Percentiles rank a stretch among this genome's conserved stretches.
phyloP scores from a whole-genome alignment of 495 filamentous ascomycete species.

The Aspergillus diversus region DNA sequence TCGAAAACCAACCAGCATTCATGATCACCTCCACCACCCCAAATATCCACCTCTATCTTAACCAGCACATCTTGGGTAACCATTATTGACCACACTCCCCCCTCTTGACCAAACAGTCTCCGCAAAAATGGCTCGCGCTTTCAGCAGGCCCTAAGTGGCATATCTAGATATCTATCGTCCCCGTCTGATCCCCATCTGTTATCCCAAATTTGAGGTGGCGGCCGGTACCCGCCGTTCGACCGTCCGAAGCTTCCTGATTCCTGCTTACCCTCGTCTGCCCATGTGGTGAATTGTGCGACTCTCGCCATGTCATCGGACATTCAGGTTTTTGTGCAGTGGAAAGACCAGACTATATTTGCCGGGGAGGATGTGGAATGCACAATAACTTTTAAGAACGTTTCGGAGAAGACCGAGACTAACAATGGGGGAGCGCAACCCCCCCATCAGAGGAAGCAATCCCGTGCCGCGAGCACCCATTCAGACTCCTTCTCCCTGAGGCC shows the following conservation, averaged over 20 bases:
- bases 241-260: constrained; percentile 25
- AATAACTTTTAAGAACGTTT: constrained; percentile 94
- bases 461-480: constrained; percentile 44
- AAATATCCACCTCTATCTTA: constrained; percentile 4
- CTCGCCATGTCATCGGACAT: constrained; percentile 67
- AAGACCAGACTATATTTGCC: constrained; percentile 87
- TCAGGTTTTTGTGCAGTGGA: constrained; percentile 92
- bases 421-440: constrained; percentile 38
- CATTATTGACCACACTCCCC: constrained; percentile 6
- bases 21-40: neutral
- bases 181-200: constrained; percentile 10
- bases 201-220: constrained; percentile 25
- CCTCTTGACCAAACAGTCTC: constrained; percentile 7
- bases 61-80: neutral
- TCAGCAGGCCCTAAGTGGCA: constrained; percentile 33
- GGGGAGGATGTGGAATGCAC: constrained; percentile 93
- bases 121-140: constrained; percentile 25
- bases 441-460: constrained; percentile 51
- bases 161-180: neutral
- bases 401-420: constrained; percentile 41
- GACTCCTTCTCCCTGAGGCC: constrained; percentile 50
- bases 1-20: neutral
- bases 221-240: constrained; percentile 28
- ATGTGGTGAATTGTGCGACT: constrained; percentile 40
- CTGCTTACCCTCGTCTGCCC: constrained; percentile 29